Percentiles rank a stretch among this genome's conserved stretches.
Conservation (phyloP, 768 basidiomycete genomes). For the Naematelia encephala region DNA sequence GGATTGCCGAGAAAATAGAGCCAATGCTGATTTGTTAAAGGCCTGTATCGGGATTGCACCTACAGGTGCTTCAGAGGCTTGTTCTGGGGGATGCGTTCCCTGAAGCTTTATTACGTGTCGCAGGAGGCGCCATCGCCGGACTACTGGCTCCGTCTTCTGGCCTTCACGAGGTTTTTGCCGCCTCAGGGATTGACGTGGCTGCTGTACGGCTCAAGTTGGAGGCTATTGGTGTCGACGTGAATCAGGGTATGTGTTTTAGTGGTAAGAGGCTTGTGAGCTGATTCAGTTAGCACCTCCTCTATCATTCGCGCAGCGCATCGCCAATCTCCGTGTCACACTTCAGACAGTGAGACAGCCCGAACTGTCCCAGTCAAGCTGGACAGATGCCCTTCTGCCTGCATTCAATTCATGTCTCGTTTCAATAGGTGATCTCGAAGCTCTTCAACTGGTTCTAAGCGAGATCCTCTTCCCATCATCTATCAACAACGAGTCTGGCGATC, state of each 20-base stretch:
- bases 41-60: conserved; percentile 33
- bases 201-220: conserved; percentile 26
- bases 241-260: background rate
- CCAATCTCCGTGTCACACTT: conserved; percentile 1
- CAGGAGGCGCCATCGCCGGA: conserved; percentile 13
- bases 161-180: conserved; percentile 31
- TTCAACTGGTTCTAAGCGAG: background rate
- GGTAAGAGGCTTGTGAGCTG: background rate
- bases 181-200: conserved; percentile 31
- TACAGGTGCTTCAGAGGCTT: conserved; percentile 43
- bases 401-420: background rate
- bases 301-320: background rate
- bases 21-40: conserved; percentile 17
- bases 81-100: conserved; percentile 32
- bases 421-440: background rate
- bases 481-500: background rate
- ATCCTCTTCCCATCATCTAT: background rate
- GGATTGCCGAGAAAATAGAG: no score
- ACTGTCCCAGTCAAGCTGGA: conserved; percentile 6
- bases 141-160: conserved; percentile 27
- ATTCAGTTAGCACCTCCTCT: background rate
- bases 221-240: conserved; percentile 3
- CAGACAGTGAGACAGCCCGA: conserved; percentile 2
- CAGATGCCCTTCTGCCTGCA: conserved; percentile 1
- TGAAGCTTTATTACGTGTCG: conserved; percentile 26